Conservation (phyloP, 2,329 filamentous ascomycete genomes). For the Aspergillus fumigatus region DNA sequence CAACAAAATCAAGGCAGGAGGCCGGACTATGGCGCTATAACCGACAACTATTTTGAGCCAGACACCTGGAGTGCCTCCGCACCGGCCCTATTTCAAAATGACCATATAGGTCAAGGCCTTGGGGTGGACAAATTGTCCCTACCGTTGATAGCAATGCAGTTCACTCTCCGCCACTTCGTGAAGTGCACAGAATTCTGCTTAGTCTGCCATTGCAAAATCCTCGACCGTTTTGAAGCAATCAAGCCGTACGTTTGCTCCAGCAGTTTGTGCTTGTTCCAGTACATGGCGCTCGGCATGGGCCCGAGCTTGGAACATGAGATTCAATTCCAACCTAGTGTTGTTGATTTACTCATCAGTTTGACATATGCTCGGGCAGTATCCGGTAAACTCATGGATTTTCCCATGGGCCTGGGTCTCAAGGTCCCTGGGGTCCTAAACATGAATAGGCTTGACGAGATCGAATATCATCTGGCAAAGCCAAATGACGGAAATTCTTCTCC, state of each 20-base stretch:
- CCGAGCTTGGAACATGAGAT: slow-evolving; percentile 84
- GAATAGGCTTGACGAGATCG: neutral
- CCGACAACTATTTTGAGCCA: slow-evolving; percentile 13
- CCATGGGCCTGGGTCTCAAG: slow-evolving; percentile 52
- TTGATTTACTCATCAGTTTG: slow-evolving; percentile 79
- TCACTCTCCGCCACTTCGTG: slow-evolving; percentile 69
- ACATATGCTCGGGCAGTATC: slow-evolving; percentile 59
- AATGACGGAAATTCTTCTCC: too few species aligned
- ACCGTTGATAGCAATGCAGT: slow-evolving; percentile 64
- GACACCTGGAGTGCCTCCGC: slow-evolving; percentile 21
- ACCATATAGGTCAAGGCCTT: slow-evolving; percentile 43
- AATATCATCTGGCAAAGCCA: neutral
- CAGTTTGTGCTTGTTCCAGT: slow-evolving; percentile 78
- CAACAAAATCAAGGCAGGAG: slow-evolving; percentile 42
- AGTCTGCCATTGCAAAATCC: slow-evolving; percentile 69
- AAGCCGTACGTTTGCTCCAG: slow-evolving; percentile 68
- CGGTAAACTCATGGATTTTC: slow-evolving; percentile 48
- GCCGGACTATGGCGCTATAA: neutral
- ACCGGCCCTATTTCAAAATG: slow-evolving; percentile 45
- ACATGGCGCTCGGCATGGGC: slow-evolving; percentile 79
- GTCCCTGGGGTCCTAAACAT: slow-evolving; percentile 37
- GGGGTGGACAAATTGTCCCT: slow-evolving; percentile 44
- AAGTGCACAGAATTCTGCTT: slow-evolving; percentile 84
- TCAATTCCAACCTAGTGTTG: slow-evolving; percentile 69
- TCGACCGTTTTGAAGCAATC: slow-evolving; percentile 53